Conservation (phyloP, 2,329 filamentous ascomycete genomes). For the Botryotinia globosa region DNA sequence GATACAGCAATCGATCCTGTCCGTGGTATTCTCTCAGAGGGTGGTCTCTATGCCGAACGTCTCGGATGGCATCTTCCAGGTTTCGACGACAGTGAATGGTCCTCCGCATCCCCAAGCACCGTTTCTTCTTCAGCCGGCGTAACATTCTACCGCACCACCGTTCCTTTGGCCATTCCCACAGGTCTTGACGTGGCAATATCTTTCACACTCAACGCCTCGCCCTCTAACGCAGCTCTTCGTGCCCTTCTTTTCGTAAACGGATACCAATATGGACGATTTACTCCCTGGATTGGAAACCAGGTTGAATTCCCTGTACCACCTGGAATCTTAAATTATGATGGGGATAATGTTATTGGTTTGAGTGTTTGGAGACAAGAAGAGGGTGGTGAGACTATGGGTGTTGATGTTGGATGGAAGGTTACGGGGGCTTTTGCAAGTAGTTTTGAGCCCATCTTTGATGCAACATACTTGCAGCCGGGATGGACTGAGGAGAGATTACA, state of each 20-base stretch:
- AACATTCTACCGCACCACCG: slow-evolving; percentile 52
- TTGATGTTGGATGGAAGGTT: slow-evolving; percentile 18
- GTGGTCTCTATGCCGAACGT: slow-evolving; percentile 56
- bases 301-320: slow-evolving; percentile 21
- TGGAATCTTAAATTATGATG: slow-evolving; percentile 21
- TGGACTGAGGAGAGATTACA: slow-evolving; percentile 17
- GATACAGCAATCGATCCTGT: slow-evolving; percentile 51
- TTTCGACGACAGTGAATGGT: slow-evolving; percentile 50
- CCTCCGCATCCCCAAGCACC: slow-evolving; percentile 27
- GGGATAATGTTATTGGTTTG: slow-evolving; percentile 18
- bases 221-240: slow-evolving; percentile 45
- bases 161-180: slow-evolving; percentile 50
- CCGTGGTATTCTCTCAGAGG: slow-evolving; percentile 55
- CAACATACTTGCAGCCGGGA: slow-evolving; percentile 10
- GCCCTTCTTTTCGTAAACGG: slow-evolving; percentile 59
- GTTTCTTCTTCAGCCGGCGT: slow-evolving; percentile 52
- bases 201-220: slow-evolving; percentile 49
- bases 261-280: slow-evolving; percentile 40
- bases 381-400: neutral
- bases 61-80: slow-evolving; percentile 57
- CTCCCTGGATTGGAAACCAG: slow-evolving; percentile 19
- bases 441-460: slow-evolving; percentile 18
- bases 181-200: slow-evolving; percentile 56
- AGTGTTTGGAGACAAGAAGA: slow-evolving; percentile 19
- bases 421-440: slow-evolving; percentile 17